Conservation (phyloP, 768 basidiomycete genomes). For the Botryobasidium botryosum region DNA sequence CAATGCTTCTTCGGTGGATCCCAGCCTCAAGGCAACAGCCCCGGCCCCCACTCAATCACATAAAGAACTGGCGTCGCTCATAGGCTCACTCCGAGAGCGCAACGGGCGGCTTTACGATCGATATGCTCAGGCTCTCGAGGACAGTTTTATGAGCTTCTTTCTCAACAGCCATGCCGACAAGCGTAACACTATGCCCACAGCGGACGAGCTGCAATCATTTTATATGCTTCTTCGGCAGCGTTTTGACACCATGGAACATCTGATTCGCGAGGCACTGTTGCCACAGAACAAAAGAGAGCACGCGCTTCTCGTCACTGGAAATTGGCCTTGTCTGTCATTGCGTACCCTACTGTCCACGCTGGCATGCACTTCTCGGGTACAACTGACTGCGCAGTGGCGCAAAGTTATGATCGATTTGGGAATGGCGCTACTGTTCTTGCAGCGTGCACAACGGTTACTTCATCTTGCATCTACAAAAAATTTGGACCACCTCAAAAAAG, state of each 20-base stretch:
- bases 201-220: too few species aligned
- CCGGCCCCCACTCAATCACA: too few species aligned
- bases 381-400: constrained; percentile 19
- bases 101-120: too few species aligned
- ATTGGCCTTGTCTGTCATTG: not conserved
- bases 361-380: constrained; percentile 14
- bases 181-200: too few species aligned
- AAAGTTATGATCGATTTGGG: constrained; percentile 18
- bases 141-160: constrained; percentile 10
- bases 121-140: constrained; percentile 7
- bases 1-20: too few species aligned
- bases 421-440: constrained; percentile 19
- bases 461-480: too few species aligned
- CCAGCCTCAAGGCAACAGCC: too few species aligned
- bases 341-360: constrained; percentile 11
- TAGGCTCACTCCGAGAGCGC: too few species aligned
- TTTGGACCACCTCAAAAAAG: constrained; percentile 15
- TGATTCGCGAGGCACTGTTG: not conserved
- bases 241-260: constrained; percentile 2
- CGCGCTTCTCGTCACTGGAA: not conserved
- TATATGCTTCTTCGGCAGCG: too few species aligned
- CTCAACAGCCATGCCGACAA: too few species aligned
- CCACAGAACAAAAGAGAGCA: not conserved
- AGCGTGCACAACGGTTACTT: constrained; percentile 25
- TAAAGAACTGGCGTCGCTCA: too few species aligned